Evolutionary conservation across 768 basidiomycete species (phyloP).

Genomic region (Suillus decipiens): DNA sequence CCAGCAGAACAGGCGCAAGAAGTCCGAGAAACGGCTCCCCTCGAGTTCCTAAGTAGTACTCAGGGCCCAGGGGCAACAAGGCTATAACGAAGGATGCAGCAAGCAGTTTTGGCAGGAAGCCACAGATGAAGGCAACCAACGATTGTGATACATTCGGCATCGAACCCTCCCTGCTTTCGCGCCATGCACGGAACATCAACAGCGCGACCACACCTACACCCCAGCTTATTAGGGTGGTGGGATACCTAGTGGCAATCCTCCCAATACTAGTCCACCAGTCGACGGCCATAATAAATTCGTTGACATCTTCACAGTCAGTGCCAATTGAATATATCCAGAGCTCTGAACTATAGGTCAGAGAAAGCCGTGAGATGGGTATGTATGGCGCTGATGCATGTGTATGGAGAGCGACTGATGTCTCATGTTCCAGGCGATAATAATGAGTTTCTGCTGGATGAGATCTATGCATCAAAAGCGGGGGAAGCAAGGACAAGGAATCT

Average conservation of each 20-base stretch:
- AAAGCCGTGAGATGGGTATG: slow-evolving; percentile 32
- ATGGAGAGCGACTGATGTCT: slow-evolving; percentile 48
- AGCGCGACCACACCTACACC: slow-evolving; percentile 67
- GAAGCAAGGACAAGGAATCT: slow-evolving; percentile 49
- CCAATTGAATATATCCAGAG: slow-evolving; percentile 63
- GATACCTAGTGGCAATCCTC: slow-evolving; percentile 71
- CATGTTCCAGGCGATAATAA: slow-evolving; percentile 55
- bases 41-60: slow-evolving; percentile 60
- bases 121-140: slow-evolving; percentile 43
- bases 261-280: slow-evolving; percentile 76
- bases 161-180: slow-evolving; percentile 27
- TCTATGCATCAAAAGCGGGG: slow-evolving; percentile 67
- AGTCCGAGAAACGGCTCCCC: slow-evolving; percentile 46
- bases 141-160: slow-evolving; percentile 51
- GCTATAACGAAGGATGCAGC: slow-evolving; percentile 46
- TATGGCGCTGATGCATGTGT: slow-evolving; percentile 72
- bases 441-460: slow-evolving; percentile 65
- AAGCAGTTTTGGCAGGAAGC: slow-evolving; percentile 45
- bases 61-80: slow-evolving; percentile 55
- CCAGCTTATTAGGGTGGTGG: slow-evolving; percentile 73
- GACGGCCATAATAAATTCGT: slow-evolving; percentile 51
- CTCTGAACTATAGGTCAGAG: slow-evolving; percentile 41
- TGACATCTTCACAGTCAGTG: slow-evolving; percentile 43
- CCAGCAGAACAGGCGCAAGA: slow-evolving; percentile 46
- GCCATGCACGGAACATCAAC: slow-evolving; percentile 56